Evolutionary conservation across 2,329 filamentous ascomycete species (phyloP).

Genomic region (Talaromyces islandicus): DNA sequence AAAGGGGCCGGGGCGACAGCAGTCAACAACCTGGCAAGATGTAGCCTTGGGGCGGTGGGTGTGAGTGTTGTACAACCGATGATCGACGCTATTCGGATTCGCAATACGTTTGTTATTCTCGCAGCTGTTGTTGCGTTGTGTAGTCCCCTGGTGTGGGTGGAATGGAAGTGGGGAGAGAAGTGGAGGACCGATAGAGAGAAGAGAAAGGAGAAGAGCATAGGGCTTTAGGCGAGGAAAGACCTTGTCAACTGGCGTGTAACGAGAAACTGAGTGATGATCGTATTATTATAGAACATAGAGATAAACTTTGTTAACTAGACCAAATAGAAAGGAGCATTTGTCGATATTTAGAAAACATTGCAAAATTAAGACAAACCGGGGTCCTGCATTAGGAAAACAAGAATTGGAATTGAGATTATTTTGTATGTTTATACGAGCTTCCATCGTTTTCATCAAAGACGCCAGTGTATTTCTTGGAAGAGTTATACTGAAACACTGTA

Average conservation of each 20-base stretch:
- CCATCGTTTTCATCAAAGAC: background rate
- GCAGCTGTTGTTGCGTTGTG: background rate
- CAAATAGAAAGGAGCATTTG: background rate
- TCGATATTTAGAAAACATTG: background rate
- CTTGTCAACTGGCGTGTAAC: background rate
- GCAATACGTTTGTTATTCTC: background rate
- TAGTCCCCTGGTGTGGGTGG: slow-evolving; percentile 5
- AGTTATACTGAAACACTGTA: background rate
- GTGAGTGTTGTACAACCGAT: slow-evolving; percentile 4
- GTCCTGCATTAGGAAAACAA: too few relatives aligned
- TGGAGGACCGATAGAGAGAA: slow-evolving; percentile 5
- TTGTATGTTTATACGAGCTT: too few relatives aligned
- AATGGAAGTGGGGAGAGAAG: slow-evolving; percentile 4
- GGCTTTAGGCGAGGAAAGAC: background rate
- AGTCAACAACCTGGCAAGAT: slow-evolving; percentile 3
- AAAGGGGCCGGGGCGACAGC: slow-evolving; percentile 1
- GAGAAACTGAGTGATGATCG: background rate
- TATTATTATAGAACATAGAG: background rate
- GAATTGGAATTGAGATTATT: too few relatives aligned
- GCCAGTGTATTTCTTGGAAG: background rate
- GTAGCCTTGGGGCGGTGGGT: slow-evolving; percentile 1
- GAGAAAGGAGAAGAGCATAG: background rate
- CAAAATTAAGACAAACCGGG: background rate
- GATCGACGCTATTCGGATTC: background rate
- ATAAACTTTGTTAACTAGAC: background rate